Evolutionary conservation across 176 grass and related monocot species (phyloP).

Genomic region (Secale cereale): DNA sequence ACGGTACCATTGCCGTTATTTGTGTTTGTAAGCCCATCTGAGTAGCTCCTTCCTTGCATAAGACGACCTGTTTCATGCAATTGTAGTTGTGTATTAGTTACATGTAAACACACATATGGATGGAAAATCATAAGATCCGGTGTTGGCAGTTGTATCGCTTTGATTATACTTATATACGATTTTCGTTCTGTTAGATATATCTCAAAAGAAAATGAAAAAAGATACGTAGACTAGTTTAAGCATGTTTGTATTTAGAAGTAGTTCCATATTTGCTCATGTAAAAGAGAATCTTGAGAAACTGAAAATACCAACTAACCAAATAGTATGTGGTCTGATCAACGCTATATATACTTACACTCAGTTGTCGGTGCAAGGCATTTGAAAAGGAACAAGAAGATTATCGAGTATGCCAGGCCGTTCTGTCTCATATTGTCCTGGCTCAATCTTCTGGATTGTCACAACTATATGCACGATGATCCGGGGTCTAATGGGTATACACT

Average conservation of each 20-base stretch:
- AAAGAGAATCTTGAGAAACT: background rate
- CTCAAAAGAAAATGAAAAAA: too few species aligned
- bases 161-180: too few species aligned
- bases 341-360: background rate
- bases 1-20: background rate
- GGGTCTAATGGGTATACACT: background rate
- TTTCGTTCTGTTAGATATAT: too few species aligned
- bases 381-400: background rate
- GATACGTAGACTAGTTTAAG: background rate
- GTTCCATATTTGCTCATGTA: background rate
- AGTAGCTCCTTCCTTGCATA: background rate
- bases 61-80: background rate
- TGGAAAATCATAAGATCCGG: too few species aligned
- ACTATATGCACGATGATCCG: background rate
- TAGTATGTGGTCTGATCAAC: too few species aligned
- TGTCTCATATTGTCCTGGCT: background rate
- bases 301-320: background rate
- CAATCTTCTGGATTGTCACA: background rate
- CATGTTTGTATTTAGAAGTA: background rate
- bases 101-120: background rate
- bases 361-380: background rate
- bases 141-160: too few species aligned
- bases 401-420: background rate
- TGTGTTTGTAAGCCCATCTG: background rate
- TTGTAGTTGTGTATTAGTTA: background rate